phyloP scores from a whole-genome alignment of 116 monocot genomes.

The Posidonia oceanica region DNA sequence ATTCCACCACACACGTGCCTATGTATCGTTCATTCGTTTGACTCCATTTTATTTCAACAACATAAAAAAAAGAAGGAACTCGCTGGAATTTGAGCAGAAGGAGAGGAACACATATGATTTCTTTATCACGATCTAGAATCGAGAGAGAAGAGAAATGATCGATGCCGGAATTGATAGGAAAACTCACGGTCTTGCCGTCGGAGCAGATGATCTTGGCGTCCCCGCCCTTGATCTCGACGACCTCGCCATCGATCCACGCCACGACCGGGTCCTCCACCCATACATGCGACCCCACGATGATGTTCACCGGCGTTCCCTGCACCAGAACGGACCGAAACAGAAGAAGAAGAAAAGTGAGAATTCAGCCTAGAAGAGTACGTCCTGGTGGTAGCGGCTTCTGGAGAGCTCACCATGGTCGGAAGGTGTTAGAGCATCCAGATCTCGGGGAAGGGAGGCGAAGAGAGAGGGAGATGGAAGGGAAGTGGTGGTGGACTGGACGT shows the following conservation, averaged over 20 bases:
- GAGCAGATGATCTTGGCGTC: slow-evolving; percentile 50
- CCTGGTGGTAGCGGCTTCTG: no score
- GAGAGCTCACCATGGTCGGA: slow-evolving; percentile 8
- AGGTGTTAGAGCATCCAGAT: slow-evolving; percentile 1
- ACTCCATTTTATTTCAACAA: no score
- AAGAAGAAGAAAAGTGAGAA: not conserved
- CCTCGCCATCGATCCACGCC: slow-evolving; percentile 89
- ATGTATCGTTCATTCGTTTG: no score
- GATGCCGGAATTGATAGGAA: not conserved
- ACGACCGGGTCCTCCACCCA: slow-evolving; percentile 79
- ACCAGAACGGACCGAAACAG: not conserved
- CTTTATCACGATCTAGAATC: no score
- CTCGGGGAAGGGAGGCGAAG: not conserved
- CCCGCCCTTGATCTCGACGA: slow-evolving; percentile 52
- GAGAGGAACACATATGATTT: no score
- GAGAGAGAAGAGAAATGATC: no score
- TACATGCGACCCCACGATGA: slow-evolving; percentile 76
- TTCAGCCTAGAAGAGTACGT: not conserved
- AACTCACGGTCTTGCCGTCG: slow-evolving; percentile 54
- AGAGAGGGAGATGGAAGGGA: slow-evolving; percentile 4
- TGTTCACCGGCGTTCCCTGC: slow-evolving; percentile 65
- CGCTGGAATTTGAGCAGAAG: no score
- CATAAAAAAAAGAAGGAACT: no score
- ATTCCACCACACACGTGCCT: no score
- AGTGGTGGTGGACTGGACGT: not conserved